Percentiles rank a stretch among this genome's conserved stretches.
Conservation (phyloP, 2,329 filamentous ascomycete species). For the Leptographium radiaticola region DNA sequence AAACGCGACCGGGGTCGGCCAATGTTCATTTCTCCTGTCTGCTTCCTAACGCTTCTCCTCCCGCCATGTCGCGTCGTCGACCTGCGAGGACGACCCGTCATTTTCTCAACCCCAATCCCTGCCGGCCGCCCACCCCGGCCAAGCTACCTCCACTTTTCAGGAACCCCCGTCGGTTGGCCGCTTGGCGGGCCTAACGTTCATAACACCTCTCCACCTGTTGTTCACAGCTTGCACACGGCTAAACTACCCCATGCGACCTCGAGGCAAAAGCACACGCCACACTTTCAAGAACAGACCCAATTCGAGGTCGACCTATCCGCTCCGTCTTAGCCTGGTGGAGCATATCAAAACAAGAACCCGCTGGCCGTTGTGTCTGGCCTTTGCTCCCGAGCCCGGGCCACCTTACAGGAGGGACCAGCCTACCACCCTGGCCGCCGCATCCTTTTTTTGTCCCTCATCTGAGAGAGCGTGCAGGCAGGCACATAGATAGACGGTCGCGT, state of each 20-base stretch:
- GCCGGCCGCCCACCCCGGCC: neutral
- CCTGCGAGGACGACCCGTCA: neutral
- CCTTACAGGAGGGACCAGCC: neutral
- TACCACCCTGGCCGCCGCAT: neutral
- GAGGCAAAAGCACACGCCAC: neutral
- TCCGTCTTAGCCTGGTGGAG: conserved; percentile 8
- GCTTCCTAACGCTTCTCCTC: neutral
- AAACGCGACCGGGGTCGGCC: neutral
- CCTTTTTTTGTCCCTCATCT: neutral
- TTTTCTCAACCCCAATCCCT: neutral
- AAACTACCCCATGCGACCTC: neutral
- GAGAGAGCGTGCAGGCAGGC: neutral
- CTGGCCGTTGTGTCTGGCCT: neutral
- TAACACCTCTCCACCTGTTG: neutral
- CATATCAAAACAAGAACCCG: neutral
- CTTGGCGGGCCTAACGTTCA: neutral
- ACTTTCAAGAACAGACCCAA: neutral
- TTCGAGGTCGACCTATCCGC: conserved; percentile 3
- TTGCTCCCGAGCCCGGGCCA: neutral
- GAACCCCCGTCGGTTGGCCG: neutral
- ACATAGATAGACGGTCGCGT: neutral
- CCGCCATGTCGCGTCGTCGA: neutral
- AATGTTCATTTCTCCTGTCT: neutral
- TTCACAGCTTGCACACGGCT: neutral
- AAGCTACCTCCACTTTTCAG: neutral